These are phyloP conservation scores for Pleurostoma richardsiae DNA, from an alignment of 2,329 filamentous ascomycete genomes.

Conservation along the genomic window DNA sequence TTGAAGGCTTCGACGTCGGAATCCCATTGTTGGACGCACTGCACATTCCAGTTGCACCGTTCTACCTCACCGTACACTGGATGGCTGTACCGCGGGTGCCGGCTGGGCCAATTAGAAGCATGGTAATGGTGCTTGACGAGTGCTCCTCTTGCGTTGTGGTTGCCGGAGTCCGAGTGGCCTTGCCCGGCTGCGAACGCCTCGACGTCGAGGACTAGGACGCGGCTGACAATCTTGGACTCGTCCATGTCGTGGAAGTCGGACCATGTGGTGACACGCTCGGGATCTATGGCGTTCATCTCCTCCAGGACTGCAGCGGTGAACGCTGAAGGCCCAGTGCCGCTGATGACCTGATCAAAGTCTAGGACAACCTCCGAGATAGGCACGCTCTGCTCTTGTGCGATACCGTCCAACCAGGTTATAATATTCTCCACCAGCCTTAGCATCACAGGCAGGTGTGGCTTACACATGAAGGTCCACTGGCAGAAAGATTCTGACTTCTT, in stretches of 20 bases:
- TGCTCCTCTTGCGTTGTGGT: conserved; percentile 59
- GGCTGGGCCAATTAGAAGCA: conserved; percentile 64
- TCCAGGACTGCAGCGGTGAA: conserved; percentile 61
- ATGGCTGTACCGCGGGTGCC: conserved; percentile 61
- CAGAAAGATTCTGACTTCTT: conserved; percentile 66
- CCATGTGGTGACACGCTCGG: conserved; percentile 47
- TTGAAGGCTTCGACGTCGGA: conserved; percentile 56
- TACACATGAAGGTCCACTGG: conserved; percentile 71
- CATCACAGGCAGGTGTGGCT: conserved; percentile 64
- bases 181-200: conserved; percentile 70
- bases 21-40: conserved; percentile 63
- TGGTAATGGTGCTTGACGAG: conserved; percentile 72
- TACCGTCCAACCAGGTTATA: conserved; percentile 56
- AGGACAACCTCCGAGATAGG: conserved; percentile 56
- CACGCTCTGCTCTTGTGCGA: conserved; percentile 53
- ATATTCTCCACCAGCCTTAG: conserved; percentile 63
- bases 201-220: conserved; percentile 62
- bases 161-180: conserved; percentile 67
- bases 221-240: conserved; percentile 59
- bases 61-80: conserved; percentile 67
- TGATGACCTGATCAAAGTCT: conserved; percentile 68
- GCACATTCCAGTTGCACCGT: conserved; percentile 62
- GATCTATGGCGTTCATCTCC: conserved; percentile 48
- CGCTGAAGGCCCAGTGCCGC: conserved; percentile 63
- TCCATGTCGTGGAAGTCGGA: conserved; percentile 59